Evolutionary conservation across 2,329 filamentous ascomycete species (phyloP), one percentile per base, ranked within the genome.

Genomic region (Talaromyces verruculosus): DNA sequence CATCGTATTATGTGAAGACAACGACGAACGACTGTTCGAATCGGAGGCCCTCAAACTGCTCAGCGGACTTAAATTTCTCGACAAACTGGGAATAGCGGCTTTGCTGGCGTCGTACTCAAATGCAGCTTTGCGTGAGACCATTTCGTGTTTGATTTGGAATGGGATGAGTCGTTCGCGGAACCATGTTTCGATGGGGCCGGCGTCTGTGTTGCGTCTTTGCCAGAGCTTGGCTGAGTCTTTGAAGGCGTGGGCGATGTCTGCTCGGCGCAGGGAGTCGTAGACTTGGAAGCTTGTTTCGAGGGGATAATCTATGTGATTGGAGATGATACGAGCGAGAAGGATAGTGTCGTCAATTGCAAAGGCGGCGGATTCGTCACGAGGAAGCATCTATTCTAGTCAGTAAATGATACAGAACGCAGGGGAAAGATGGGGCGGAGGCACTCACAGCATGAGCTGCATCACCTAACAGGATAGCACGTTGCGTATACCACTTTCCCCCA

Each of bases 371-470:
- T 83, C 81, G 53, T 81, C 81, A 25, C 78, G 77, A 0, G 81
- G 81, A 1, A 81, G 80, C 81, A 83, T 82, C 80, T 82, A 37
- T 49, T 2, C 4, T 2, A 13, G 17, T 60, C n/a, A 60, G 25
- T 43, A 1, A 5, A 39, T 19, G 5, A 17, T 30, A 28, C 37
- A 5, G 28, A 7, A 5, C 4, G 25, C 25, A 28, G 5, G 3
- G 6, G 19, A 5, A 41, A 17, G 8, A 25, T 6, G 5, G 3
- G 25, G 19, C 5, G 3, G 11, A 10, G 17, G 19, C 1, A 74
- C 78, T 60, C 75, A 81, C 80, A 41, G 80, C 81, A 67, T 83
- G 81, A 4, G 80, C 81, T 30, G 81, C 80, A 72, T 83, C 81
- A 4, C 81, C 81, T 3, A 83, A 68, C 5, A 83, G 68, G 25